phyloP scores from a whole-genome alignment of 306 rosid species.

The Cyamopsis tetragonoloba region DNA sequence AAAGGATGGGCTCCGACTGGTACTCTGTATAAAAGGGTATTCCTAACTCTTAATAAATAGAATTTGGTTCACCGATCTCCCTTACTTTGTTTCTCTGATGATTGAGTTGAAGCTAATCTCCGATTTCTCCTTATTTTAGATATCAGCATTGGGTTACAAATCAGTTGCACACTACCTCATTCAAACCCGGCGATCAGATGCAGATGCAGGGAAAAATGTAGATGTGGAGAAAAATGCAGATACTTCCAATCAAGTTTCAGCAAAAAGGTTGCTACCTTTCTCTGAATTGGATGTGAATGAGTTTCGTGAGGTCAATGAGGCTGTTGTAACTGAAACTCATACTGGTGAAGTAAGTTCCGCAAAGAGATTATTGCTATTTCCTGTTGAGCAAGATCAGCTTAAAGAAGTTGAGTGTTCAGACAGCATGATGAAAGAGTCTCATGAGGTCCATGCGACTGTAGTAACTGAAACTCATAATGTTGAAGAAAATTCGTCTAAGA shows the following conservation, averaged over 20 bases:
- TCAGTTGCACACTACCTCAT: slow-evolving; percentile 97
- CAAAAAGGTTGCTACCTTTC: slow-evolving; percentile 58
- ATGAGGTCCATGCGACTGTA: slow-evolving; percentile 28
- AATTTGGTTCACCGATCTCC: slow-evolving; percentile 6
- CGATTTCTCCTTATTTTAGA: slow-evolving; percentile 40
- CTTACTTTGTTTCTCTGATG: not conserved
- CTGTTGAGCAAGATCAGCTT: slow-evolving; percentile 23
- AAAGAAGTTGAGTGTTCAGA: slow-evolving; percentile 19
- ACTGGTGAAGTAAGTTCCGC: slow-evolving; percentile 35
- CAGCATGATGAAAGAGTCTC: slow-evolving; percentile 11
- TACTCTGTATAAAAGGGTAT: slow-evolving; percentile 67
- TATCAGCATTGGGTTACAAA: slow-evolving; percentile 60
- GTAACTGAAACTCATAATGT: slow-evolving; percentile 35
- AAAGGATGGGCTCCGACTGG: slow-evolving; percentile 97
- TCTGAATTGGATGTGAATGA: slow-evolving; percentile 31
- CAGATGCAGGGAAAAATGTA: slow-evolving; percentile 29
- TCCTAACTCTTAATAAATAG: slow-evolving; percentile 20
- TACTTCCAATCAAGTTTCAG: slow-evolving; percentile 42
- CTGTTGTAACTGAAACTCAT: slow-evolving; percentile 35
- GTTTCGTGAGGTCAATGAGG: slow-evolving; percentile 31
- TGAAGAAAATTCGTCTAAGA: slow-evolving; percentile 43
- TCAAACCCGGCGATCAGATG: slow-evolving; percentile 54
- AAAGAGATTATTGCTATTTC: slow-evolving; percentile 48
- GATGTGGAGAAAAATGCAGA: slow-evolving; percentile 37
- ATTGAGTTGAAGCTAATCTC: slow-evolving; percentile 19